A percentile compares a stretch with the other conserved stretches of the same genome.
Evolutionary conservation across 176 grass and related monocot species (phyloP).

Genomic region (Oryza meyeriana): DNA sequence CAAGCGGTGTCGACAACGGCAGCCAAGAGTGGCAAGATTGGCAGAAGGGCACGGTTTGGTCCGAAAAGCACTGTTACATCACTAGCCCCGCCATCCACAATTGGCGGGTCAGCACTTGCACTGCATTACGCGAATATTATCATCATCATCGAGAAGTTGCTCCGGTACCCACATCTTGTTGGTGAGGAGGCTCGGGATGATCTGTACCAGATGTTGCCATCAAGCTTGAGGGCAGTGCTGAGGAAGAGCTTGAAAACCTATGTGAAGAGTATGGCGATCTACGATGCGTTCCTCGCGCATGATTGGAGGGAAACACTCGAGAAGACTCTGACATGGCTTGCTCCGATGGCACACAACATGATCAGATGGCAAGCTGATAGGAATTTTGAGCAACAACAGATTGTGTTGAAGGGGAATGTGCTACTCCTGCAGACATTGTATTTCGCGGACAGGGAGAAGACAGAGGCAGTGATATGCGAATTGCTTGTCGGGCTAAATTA

Average conservation of each 20-base stretch:
- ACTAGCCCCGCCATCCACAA: conserved; percentile 58
- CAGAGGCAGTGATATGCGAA: conserved; percentile 77
- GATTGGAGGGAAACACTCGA: conserved; percentile 86
- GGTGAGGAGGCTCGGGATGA: conserved; percentile 93
- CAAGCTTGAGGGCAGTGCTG: conserved; percentile 48
- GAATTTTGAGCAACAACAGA: conserved; percentile 94
- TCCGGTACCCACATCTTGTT: conserved; percentile 85
- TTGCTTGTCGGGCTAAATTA: conserved; percentile 89
- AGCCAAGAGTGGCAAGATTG: conserved; percentile 31
- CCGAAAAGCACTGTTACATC: conserved; percentile 72
- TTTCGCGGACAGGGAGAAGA: conserved; percentile 78
- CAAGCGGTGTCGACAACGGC: neutral
- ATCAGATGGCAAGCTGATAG: conserved; percentile 88
- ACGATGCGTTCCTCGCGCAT: conserved; percentile 86
- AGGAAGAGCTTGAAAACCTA: conserved; percentile 57
- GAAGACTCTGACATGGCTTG: conserved; percentile 76
- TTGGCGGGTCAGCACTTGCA: conserved; percentile 78
- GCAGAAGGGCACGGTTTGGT: conserved; percentile 39
- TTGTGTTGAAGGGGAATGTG: conserved; percentile 59
- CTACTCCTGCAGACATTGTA: conserved; percentile 82
- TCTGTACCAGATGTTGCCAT: conserved; percentile 93
- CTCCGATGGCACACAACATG: conserved; percentile 83
- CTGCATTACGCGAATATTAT: conserved; percentile 87
- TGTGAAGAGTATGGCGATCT: conserved; percentile 66
- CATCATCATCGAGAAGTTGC: conserved; percentile 89